A percentile compares a stretch with the other conserved stretches of the same genome.
Conservation (phyloP, 1,139 yeast genomes). For the Yamadazyma atmosphaerica region DNA sequence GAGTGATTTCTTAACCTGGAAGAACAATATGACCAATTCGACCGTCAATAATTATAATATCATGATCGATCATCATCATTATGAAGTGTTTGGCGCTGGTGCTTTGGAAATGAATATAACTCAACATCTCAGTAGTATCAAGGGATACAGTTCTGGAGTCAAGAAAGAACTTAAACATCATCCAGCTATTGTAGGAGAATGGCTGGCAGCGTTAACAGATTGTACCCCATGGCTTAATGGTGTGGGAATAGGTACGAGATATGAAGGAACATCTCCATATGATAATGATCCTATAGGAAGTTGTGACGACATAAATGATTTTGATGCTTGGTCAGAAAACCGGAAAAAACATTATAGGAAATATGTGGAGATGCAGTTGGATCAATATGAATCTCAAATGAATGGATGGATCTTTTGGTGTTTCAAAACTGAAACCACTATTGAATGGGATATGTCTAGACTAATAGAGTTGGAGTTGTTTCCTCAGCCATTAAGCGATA, state of each 20-base stretch:
- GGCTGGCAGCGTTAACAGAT: conserved; percentile 93
- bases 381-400: conserved; percentile 67
- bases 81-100: conserved; percentile 74
- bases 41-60: conserved; percentile 57
- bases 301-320: conserved; percentile 61
- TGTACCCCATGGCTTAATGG: conserved; percentile 93
- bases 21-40: conserved; percentile 31
- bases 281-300: conserved; percentile 56
- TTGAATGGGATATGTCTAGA: conserved; percentile 82
- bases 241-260: conserved; percentile 83
- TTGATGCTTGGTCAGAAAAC: conserved; percentile 58
- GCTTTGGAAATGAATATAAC: conserved; percentile 57
- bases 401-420: conserved; percentile 92
- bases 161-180: conserved; percentile 58
- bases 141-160: conserved; percentile 57
- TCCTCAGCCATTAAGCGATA: conserved; percentile 59
- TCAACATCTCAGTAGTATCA: conserved; percentile 62
- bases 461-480: conserved; percentile 50
- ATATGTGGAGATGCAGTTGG: conserved; percentile 87
- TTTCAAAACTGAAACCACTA: conserved; percentile 83
- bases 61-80: conserved; percentile 86
- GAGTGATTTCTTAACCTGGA: conserved; percentile 46
- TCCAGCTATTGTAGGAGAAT: conserved; percentile 86
- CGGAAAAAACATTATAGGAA: conserved; percentile 59
- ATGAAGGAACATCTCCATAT: conserved; percentile 58